A percentile compares a stretch with the other conserved stretches of the same genome.
Evolutionary conservation across 1,284 basidiomycete species (phyloP).

Genomic region (Ustilago trichophora): DNA sequence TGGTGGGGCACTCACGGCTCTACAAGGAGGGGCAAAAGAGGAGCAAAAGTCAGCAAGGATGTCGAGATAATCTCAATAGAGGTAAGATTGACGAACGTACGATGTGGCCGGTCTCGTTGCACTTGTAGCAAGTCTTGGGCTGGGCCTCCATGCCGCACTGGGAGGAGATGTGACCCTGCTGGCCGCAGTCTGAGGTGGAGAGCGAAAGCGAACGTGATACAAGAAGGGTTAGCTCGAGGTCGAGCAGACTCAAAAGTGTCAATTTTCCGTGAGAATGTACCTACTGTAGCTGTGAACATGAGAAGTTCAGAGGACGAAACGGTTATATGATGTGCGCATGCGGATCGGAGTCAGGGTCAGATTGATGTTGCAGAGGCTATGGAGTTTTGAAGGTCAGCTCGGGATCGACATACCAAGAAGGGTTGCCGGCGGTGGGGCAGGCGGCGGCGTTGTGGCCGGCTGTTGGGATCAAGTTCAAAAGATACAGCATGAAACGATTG

Average conservation of each 20-base stretch:
- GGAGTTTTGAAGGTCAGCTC: too few species aligned
- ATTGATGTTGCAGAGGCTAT: too few species aligned
- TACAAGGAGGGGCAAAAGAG: background rate
- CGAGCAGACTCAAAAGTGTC: background rate
- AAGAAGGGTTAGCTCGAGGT: background rate
- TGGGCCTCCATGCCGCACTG: constrained; percentile 60
- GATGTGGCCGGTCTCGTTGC: constrained; percentile 60
- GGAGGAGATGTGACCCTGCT: constrained; percentile 60
- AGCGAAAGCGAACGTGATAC: background rate
- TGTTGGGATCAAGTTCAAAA: constrained; percentile 15
- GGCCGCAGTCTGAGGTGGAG: constrained; percentile 52
- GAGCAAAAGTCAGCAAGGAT: background rate
- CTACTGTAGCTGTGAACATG: constrained; percentile 27
- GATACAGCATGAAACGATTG: too few species aligned
- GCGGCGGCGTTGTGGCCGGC: constrained; percentile 62
- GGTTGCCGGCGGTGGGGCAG: constrained; percentile 61
- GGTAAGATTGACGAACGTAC: too few species aligned
- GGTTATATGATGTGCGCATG: background rate
- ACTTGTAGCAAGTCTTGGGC: constrained; percentile 65
- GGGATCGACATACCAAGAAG: constrained; percentile 52
- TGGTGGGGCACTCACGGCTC: constrained; percentile 62
- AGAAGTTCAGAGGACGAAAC: background rate
- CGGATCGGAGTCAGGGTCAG: constrained; percentile 1
- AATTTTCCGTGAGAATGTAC: background rate
- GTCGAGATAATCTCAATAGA: too few species aligned